Evolutionary conservation across 345 rosid species (phyloP).

Genomic region (Cardiospermum halicacabum): DNA sequence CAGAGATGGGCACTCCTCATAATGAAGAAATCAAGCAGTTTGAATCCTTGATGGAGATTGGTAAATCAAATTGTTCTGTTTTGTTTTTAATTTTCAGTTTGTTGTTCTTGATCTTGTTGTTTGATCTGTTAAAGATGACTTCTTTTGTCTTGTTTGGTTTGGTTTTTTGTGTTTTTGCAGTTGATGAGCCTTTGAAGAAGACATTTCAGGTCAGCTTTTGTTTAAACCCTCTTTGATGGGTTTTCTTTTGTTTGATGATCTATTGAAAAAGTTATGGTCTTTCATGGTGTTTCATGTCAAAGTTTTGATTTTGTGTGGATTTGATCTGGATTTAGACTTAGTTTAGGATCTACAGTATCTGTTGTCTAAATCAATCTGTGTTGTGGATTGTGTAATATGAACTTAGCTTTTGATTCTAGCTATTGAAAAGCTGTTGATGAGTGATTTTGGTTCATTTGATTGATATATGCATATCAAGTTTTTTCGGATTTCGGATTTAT

Average conservation of each 20-base stretch:
- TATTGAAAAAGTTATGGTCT: constrained; percentile 5
- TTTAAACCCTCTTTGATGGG: neutral
- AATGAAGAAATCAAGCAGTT: constrained; percentile 73
- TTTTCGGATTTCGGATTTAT: constrained; percentile 3
- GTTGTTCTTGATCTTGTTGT: constrained; percentile 11
- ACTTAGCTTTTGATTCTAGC: neutral
- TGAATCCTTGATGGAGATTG: constrained; percentile 61
- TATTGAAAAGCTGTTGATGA: neutral
- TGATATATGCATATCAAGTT: neutral
- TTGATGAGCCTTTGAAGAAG: constrained; percentile 61
- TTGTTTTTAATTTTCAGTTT: neutral
- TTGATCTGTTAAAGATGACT: constrained; percentile 18
- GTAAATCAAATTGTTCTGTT: constrained; percentile 16
- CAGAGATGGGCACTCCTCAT: constrained; percentile 44
- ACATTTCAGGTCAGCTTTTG: constrained; percentile 61
- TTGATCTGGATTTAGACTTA: constrained; percentile 23
- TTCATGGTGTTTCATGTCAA: neutral
- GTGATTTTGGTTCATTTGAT: neutral
- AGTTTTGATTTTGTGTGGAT: constrained; percentile 4
- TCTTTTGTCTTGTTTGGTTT: constrained; percentile 1
- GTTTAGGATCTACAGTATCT: constrained; percentile 17
- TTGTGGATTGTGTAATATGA: neutral
- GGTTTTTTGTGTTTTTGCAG: constrained; percentile 13
- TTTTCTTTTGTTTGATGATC: constrained; percentile 25
- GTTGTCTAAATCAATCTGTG: constrained; percentile 7